Conservation (phyloP, 176 grass and related monocot species). For the Pharus latifolius region DNA sequence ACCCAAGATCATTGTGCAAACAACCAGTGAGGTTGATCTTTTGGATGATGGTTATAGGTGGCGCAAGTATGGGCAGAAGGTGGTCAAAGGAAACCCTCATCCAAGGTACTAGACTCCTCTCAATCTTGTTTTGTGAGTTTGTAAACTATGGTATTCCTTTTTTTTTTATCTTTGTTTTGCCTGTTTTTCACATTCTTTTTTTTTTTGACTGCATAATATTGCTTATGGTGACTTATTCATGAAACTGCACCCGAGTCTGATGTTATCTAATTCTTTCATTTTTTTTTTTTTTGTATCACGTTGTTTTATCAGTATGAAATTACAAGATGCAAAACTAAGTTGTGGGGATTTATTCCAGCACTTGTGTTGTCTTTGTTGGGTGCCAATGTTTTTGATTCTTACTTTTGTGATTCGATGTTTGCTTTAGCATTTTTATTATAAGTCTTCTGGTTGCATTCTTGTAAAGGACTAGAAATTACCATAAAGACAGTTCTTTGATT, state of each 20-base stretch:
- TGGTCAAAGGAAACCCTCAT: constrained; percentile 94
- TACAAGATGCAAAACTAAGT: background rate
- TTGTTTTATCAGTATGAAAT: too few species aligned
- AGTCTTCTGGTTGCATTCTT: background rate
- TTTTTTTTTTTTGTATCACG: background rate
- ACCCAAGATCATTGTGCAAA: constrained; percentile 82
- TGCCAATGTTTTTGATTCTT: background rate
- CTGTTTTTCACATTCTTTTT: background rate
- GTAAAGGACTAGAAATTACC: background rate
- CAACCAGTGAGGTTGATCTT: constrained; percentile 97
- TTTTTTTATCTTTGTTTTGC: background rate
- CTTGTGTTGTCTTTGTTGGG: background rate
- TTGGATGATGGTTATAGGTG: constrained; percentile 99
- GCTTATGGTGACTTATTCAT: background rate
- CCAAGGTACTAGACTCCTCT: constrained; percentile 47
- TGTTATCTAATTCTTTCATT: too few species aligned
- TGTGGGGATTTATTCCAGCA: background rate
- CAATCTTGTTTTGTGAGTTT: background rate
- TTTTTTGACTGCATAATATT: background rate
- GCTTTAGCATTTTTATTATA: background rate
- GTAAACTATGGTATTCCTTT: background rate
- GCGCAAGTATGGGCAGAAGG: constrained; percentile 97
- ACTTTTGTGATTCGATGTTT: background rate
- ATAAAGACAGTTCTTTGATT: background rate
- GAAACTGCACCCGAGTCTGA: too few species aligned